These are phyloP conservation scores for Stachybotrys echinatus DNA, from an alignment of 2,329 filamentous ascomycete genomes.

Conservation along the genomic window DNA sequence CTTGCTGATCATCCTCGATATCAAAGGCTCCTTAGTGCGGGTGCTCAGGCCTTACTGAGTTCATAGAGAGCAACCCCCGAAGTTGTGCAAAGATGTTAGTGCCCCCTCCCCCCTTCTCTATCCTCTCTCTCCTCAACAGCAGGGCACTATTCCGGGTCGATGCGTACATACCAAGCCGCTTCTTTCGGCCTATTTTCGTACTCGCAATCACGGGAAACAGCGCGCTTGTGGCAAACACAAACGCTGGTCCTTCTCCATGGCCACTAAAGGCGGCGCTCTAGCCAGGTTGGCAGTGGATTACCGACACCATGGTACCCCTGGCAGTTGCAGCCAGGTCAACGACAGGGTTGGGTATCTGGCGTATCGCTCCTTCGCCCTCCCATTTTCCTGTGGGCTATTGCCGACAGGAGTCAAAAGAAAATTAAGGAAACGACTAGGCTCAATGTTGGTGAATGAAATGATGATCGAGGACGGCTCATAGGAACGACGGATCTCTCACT, in stretches of 20 bases:
- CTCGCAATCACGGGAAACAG: not conserved
- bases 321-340: conserved; percentile 6
- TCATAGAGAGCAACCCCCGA: not conserved
- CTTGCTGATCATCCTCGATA: not conserved
- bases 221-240: not conserved
- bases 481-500: not conserved
- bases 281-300: not conserved
- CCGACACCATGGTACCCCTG: not conserved
- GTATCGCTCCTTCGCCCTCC: not conserved
- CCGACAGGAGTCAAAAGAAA: not conserved
- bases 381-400: not conserved
- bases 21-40: not conserved
- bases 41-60: not conserved
- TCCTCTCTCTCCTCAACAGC: no score
- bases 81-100: not conserved
- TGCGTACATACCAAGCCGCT: not conserved
- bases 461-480: not conserved
- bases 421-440: not conserved
- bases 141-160: no score
- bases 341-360: not conserved
- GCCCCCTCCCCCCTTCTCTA: not conserved
- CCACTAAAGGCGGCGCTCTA: no score
- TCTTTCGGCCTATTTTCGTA: not conserved
- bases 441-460: not conserved
- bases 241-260: not conserved